phyloP scores from a whole-genome alignment of 768 basidiomycete genomes.

The Guyanaporus albipodus region DNA sequence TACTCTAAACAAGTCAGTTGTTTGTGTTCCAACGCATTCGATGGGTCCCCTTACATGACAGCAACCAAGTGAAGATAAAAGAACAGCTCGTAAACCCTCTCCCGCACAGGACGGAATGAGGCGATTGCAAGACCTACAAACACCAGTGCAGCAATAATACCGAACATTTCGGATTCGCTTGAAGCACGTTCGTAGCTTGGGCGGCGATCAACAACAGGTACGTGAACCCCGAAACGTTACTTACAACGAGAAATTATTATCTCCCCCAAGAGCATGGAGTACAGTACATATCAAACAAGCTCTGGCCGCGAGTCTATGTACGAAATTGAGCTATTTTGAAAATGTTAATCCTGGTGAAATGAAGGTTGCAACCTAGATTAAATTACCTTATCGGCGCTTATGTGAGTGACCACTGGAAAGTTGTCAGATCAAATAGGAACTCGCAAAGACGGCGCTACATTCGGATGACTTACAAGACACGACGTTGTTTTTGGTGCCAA shows the following conservation, averaged over 20 bases:
- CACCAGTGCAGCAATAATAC: constrained; percentile 34
- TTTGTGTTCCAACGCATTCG: constrained; percentile 27
- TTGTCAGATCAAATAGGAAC: neutral
- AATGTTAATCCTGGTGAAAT: neutral
- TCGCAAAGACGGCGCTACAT: neutral
- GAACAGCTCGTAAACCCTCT: constrained; percentile 49
- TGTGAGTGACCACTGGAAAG: constrained; percentile 17
- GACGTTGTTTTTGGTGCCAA: constrained; percentile 42
- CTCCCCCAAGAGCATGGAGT: constrained; percentile 41
- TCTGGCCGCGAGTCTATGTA: constrained; percentile 47
- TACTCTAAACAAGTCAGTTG: constrained; percentile 29
- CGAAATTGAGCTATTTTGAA: constrained; percentile 29
- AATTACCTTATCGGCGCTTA: constrained; percentile 21
- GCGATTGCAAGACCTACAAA: constrained; percentile 40
- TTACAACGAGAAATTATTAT: constrained; percentile 10
- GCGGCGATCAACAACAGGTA: neutral
- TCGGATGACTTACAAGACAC: constrained; percentile 14
- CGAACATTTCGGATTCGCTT: constrained; percentile 20
- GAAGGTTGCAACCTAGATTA: neutral
- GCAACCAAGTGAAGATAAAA: constrained; percentile 42
- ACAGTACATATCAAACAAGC: constrained; percentile 43
- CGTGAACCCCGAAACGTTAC: neutral
- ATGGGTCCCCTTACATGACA: constrained; percentile 30
- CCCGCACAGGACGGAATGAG: constrained; percentile 48
- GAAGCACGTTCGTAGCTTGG: constrained; percentile 7